Base-by-base conservation (phyloP, 2,329 filamentous ascomycete species). In the Trichothecium roseum region DNA sequence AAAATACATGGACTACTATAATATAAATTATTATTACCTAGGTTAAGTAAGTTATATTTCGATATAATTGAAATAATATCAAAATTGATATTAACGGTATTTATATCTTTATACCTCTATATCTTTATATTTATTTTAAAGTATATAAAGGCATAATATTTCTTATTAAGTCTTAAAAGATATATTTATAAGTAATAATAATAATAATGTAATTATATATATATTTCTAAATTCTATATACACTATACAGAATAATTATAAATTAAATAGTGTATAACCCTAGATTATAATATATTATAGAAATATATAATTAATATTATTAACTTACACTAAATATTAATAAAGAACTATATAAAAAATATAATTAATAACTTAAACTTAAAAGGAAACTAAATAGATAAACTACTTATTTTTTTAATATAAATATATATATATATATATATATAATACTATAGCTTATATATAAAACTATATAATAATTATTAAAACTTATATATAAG, bases 401-500 rank as follows among this genome's bases (percentile, higher is more conserved):
- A 14, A 14, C 12, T 14, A 14, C 17, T 17, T 18, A 20, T 18
- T 34, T 18, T 34, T 37, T 32, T 37, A 32, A 32, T 32, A 28
- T 37, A 27, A 28, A 15, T 36, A 36, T 37, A 32, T 17, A 24
- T 37, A 27, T 27, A 27, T 28, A 35, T 30, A 30, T 30, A 10
- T 8, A 12, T 30, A 27, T 35, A 26, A 27, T 27, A 10, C 28
- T 27, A 8, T 24, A 28, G n/a, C 28, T 12, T 28, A 29, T 34
- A 15, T 24, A 17, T 14, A 18, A 20, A 32, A 17, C 18, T 30
- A 18, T 31, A 10, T 31, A 28, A 15, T 28, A 18, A 24, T 17
- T 32, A 28, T 36, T 32, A n/a, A n/a, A n/a, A n/a, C n/a, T n/a
- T n/a, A n/a, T n/a, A n/a, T n/a, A n/a, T n/a, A n/a, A n/a, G n/a